phyloP scores from a whole-genome alignment of 2,329 filamentous ascomycete species.

The Sporothrix humicola region DNA sequence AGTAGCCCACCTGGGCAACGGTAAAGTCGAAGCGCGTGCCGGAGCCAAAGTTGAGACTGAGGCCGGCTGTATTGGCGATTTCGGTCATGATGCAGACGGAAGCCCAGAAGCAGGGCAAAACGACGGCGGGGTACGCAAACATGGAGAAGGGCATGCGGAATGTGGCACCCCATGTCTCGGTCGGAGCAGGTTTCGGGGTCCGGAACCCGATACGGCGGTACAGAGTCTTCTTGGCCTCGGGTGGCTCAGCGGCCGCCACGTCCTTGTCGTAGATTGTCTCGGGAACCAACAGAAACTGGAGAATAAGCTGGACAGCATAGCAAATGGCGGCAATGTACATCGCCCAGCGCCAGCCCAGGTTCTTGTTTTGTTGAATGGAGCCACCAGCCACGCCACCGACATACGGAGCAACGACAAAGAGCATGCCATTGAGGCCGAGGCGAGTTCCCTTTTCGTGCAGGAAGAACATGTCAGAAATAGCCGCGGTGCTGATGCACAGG shows the following conservation, averaged over 20 bases:
- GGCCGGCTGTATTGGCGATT: slow-evolving; percentile 37
- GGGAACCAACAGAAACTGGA: slow-evolving; percentile 35
- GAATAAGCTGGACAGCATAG: slow-evolving; percentile 29
- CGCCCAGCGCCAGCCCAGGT: slow-evolving; percentile 37
- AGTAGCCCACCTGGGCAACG: slow-evolving; percentile 35
- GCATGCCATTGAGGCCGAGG: slow-evolving; percentile 35
- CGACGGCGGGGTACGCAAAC: slow-evolving; percentile 37
- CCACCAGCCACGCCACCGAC: slow-evolving; percentile 35
- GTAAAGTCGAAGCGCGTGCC: slow-evolving; percentile 32
- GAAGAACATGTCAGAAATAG: slow-evolving; percentile 38
- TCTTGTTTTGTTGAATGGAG: slow-evolving; percentile 33
- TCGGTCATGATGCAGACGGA: slow-evolving; percentile 37
- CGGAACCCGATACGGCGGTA: slow-evolving; percentile 35
- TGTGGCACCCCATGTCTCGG: slow-evolving; percentile 35
- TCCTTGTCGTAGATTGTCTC: slow-evolving; percentile 37
- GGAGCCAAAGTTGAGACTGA: slow-evolving; percentile 37
- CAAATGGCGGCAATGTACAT: slow-evolving; percentile 36
- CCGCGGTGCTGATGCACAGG: slow-evolving; percentile 35
- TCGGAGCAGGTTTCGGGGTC: slow-evolving; percentile 30
- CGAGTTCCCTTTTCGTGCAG: slow-evolving; percentile 36
- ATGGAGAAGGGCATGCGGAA: slow-evolving; percentile 36
- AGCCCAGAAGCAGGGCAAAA: slow-evolving; percentile 37
- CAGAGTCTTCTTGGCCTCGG: slow-evolving; percentile 31
- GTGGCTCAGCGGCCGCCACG: slow-evolving; percentile 25
- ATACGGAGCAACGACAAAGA: slow-evolving; percentile 36